Evolutionary conservation across 768 basidiomycete species (phyloP).

Genomic region (Clitopilus passeckerianus): DNA sequence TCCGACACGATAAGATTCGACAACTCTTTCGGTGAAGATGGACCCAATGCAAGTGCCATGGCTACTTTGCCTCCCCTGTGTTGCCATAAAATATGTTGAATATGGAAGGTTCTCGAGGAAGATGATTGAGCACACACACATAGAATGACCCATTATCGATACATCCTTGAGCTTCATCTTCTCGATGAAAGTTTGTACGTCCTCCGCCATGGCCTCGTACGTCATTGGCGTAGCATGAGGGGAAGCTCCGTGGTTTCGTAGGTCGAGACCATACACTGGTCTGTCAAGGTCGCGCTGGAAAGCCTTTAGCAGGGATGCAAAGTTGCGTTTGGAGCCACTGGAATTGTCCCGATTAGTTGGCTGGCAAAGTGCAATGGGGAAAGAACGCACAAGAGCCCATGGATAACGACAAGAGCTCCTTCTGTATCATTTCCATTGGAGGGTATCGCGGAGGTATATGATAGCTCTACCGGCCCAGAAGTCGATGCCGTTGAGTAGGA

Average conservation of each 20-base stretch:
- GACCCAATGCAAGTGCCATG: conserved; percentile 56
- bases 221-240: conserved; percentile 68
- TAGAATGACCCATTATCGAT: conserved; percentile 81
- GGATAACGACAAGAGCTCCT: conserved; percentile 47
- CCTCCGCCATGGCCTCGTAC: conserved; percentile 70
- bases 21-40: conserved; percentile 34
- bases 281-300: conserved; percentile 55
- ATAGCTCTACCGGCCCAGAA: background rate
- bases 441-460: conserved; percentile 5
- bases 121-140: conserved; percentile 40
- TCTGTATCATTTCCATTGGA: conserved; percentile 21
- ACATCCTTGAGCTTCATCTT: conserved; percentile 48
- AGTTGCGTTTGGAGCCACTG: conserved; percentile 85
- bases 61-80: conserved; percentile 79
- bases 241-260: conserved; percentile 80
- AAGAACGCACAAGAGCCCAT: conserved; percentile 51
- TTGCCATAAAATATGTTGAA: background rate
- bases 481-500: background rate
- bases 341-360: background rate
- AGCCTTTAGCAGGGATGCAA: conserved; percentile 68
- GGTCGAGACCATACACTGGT: conserved; percentile 67
- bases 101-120: background rate
- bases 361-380: background rate
- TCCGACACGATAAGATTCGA: conserved; percentile 67
- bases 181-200: conserved; percentile 65